Conservation (phyloP, 208 protist species). For the Porcisia deanei region DNA sequence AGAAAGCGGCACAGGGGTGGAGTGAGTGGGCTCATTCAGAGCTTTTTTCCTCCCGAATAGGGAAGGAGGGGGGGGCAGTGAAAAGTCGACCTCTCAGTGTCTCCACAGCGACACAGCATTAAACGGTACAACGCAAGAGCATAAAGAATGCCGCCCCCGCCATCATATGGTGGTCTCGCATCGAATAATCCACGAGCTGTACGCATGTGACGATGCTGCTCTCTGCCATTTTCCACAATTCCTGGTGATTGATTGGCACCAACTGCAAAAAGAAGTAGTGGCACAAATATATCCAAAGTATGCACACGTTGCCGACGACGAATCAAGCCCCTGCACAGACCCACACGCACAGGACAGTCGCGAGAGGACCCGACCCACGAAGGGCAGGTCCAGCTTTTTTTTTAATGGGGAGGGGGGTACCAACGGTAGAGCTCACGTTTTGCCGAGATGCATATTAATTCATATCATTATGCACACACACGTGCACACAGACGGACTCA, state of each 20-base stretch:
- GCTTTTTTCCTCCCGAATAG: not conserved
- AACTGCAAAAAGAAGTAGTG: not conserved
- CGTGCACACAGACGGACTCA: not conserved
- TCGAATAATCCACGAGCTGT: not conserved
- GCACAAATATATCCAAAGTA: not conserved
- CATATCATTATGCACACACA: not conserved
- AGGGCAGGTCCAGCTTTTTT: not conserved
- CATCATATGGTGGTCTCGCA: not conserved
- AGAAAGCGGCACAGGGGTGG: not conserved
- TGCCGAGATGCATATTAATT: not conserved
- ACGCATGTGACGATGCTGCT: not conserved
- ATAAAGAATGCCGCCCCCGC: not conserved
- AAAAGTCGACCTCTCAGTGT: not conserved
- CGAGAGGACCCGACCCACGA: not conserved
- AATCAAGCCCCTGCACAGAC: not conserved
- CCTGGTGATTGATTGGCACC: not conserved
- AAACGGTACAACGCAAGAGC: not conserved
- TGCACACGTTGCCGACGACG: not conserved
- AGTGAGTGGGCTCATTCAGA: not conserved
- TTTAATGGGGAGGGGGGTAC: not conserved
- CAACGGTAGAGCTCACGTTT: no score
- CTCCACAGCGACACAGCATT: not conserved
- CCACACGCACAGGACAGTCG: not conserved
- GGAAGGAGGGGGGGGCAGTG: not conserved
- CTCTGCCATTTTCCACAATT: not conserved